Conservation (phyloP, 179 eudicot species). For the Patellifolia procumbens region DNA sequence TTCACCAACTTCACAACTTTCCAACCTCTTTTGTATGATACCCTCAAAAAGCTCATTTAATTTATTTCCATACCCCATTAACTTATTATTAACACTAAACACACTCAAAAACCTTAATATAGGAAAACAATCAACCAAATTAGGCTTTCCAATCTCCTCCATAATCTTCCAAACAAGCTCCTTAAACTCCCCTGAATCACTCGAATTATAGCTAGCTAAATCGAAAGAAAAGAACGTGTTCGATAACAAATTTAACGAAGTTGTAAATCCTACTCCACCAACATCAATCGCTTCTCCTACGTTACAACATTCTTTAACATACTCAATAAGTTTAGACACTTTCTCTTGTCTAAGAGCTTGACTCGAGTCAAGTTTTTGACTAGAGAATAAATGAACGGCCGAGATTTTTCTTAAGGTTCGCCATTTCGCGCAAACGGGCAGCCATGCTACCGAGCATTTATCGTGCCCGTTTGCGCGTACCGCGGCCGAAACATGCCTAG, state of each 20-base stretch:
- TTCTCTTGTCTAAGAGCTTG: constrained; percentile 29
- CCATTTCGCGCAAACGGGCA: constrained; percentile 30
- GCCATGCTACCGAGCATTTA: constrained; percentile 22
- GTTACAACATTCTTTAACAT: background rate
- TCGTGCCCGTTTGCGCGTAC: constrained; percentile 28
- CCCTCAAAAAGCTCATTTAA: constrained; percentile 13
- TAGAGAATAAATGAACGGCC: constrained; percentile 21
- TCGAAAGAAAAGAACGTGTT: constrained; percentile 31
- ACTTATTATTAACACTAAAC: background rate
- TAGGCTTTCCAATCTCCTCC: constrained; percentile 26
- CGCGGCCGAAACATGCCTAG: constrained; percentile 21
- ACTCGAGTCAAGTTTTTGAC: constrained; percentile 17
- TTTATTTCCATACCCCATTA: constrained; percentile 13
- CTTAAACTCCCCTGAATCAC: constrained; percentile 22
- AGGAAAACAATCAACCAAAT: constrained; percentile 24
- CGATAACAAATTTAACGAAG: constrained; percentile 20
- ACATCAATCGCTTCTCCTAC: constrained; percentile 2
- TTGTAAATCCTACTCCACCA: constrained; percentile 25
- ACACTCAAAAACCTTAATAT: background rate
- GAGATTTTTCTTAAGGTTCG: constrained; percentile 23
- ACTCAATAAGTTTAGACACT: constrained; percentile 7
- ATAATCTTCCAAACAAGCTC: constrained; percentile 20
- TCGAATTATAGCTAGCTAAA: constrained; percentile 22
- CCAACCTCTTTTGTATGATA: constrained; percentile 3
- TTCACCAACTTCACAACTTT: background rate